Conservation (phyloP, 2,329 filamentous ascomycete species). For the Talaromyces piceae region DNA sequence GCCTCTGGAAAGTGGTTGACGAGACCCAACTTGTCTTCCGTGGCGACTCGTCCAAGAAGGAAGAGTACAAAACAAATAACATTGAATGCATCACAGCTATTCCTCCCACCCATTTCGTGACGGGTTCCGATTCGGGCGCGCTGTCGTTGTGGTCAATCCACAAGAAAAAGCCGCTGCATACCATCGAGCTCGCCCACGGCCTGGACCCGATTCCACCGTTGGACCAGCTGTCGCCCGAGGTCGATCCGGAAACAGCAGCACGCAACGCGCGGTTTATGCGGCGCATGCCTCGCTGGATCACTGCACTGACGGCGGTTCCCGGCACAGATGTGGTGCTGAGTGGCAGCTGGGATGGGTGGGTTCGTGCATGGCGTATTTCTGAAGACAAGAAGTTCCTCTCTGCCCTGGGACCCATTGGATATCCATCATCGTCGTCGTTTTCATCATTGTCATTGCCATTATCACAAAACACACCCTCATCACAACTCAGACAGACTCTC, state of each 20-base stretch:
- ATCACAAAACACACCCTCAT: too few relatives aligned
- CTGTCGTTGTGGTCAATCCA: conserved; percentile 80
- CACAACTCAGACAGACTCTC: conserved; percentile 28
- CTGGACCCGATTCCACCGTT: conserved; percentile 64
- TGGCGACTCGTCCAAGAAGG: conserved; percentile 54
- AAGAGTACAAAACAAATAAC: conserved; percentile 63
- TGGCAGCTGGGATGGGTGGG: conserved; percentile 87
- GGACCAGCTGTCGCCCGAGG: conserved; percentile 66
- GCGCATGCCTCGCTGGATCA: conserved; percentile 76
- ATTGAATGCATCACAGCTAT: conserved; percentile 90
- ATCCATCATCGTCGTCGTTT: conserved; percentile 13
- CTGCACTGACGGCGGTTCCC: conserved; percentile 75
- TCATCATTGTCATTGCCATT: conserved; percentile 12
- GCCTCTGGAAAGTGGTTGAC: conserved; percentile 93
- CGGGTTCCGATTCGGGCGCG: conserved; percentile 83
- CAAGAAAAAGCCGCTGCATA: conserved; percentile 90
- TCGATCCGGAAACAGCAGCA: conserved; percentile 48
- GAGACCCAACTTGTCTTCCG: conserved; percentile 94
- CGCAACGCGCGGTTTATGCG: conserved; percentile 39
- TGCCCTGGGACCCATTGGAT: conserved; percentile 59
- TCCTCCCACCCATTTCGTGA: conserved; percentile 85
- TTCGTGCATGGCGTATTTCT: conserved; percentile 77
- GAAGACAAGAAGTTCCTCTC: conserved; percentile 76
- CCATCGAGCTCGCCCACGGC: conserved; percentile 74
- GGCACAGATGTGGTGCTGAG: conserved; percentile 86